Percentiles rank a stretch among this genome's conserved stretches.
Conservation (phyloP, 768 basidiomycete species). For the Leucosporidium scottii region DNA sequence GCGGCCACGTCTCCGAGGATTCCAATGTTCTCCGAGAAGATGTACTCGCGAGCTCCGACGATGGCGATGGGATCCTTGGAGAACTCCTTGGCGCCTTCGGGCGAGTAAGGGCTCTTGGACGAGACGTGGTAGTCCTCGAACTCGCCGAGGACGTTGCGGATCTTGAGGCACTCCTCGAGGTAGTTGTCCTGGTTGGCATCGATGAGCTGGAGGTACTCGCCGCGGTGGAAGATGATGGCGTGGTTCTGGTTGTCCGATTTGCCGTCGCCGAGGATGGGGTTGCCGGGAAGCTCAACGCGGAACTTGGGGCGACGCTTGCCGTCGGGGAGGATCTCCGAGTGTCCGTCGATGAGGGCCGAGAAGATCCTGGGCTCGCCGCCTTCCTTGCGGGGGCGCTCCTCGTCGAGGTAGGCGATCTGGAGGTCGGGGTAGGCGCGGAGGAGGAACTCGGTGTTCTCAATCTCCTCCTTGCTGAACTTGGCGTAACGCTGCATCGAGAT, state of each 20-base stretch:
- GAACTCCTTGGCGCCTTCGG: constrained; percentile 51
- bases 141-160: constrained; percentile 93
- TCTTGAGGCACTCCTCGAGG: constrained; percentile 98
- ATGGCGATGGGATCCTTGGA: constrained; percentile 90
- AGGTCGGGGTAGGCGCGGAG: constrained; percentile 96
- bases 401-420: constrained; percentile 96
- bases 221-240: constrained; percentile 97
- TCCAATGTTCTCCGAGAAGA: constrained; percentile 99
- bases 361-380: constrained; percentile 92
- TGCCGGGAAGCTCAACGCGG: constrained; percentile 95
- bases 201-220: constrained; percentile 97
- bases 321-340: constrained; percentile 88
- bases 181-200: constrained; percentile 99
- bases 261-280: constrained; percentile 97
- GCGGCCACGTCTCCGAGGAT: constrained; percentile 97
- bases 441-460: constrained; percentile 97
- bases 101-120: constrained; percentile 78
- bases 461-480: constrained; percentile 99
- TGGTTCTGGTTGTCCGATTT: constrained; percentile 99
- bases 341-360: constrained; percentile 93
- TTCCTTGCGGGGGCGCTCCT: constrained; percentile 87
- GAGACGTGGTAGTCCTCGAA: constrained; percentile 89
- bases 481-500: constrained; percentile 99
- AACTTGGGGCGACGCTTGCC: constrained; percentile 91
- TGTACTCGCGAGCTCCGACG: constrained; percentile 97